These are phyloP conservation scores for Stachybotrys chartarum DNA, from an alignment of 2,329 filamentous ascomycete species.

Conservation along the genomic window DNA sequence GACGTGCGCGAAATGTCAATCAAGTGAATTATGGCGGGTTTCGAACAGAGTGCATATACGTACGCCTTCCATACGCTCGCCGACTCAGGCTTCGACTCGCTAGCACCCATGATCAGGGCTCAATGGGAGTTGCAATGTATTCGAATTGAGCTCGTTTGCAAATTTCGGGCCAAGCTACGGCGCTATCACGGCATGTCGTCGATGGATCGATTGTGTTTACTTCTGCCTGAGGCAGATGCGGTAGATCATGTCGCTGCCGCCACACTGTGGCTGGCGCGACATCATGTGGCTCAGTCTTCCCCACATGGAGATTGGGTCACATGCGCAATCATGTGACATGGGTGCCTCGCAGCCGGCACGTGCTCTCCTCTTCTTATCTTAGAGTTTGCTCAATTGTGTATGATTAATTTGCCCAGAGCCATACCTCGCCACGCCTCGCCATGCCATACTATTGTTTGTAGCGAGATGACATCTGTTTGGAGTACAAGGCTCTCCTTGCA, in stretches of 20 bases:
- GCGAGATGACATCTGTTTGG: not conserved
- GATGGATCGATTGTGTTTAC: not conserved
- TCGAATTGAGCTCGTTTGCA: slow-evolving; percentile 6
- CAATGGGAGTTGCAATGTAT: slow-evolving; percentile 15
- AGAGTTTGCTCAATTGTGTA: too few relatives aligned
- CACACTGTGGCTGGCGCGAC: too few relatives aligned
- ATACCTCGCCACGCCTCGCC: not conserved
- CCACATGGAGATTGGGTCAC: not conserved
- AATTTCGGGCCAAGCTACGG: slow-evolving; percentile 27
- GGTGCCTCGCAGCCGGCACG: not conserved
- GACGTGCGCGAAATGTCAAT: not conserved
- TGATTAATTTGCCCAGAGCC: not conserved
- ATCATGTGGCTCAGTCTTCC: not conserved
- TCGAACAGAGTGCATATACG: slow-evolving; percentile 14
- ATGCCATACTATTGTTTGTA: not conserved
- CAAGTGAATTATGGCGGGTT: not conserved
- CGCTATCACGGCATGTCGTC: slow-evolving; percentile 16
- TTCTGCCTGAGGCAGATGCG: not conserved
- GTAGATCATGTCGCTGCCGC: too few relatives aligned
- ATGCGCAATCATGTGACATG: not conserved
- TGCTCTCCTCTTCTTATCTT: not conserved
- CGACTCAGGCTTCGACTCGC: slow-evolving; percentile 44
- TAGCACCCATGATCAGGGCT: slow-evolving; percentile 46
- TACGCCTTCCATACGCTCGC: slow-evolving; percentile 49
- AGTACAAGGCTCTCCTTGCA: not conserved